Evolutionary conservation across 371 early-diverging fungal genomes (phyloP), one percentile per base, ranked within the genome.

Genomic region (Circinella umbellata): DNA sequence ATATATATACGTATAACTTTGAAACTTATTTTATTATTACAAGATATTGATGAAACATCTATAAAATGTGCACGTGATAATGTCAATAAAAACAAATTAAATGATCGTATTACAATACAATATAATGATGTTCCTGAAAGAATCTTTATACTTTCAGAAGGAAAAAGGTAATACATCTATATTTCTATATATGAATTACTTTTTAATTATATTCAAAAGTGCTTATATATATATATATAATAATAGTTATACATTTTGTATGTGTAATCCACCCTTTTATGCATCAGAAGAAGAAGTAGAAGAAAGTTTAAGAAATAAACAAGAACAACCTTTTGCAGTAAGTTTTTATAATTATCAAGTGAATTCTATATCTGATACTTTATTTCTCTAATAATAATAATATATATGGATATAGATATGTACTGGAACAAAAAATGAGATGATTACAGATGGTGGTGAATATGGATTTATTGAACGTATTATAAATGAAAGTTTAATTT

Each of bases 181-280:
- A 4, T 8, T 49, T n/a, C 39, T 42, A 9, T 9, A 9, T 11
- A 42, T 42, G 42, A 42, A 6, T 42, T 6, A 42, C 42, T 42
- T 42, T 39, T 42, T 42, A 11, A 9, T 42, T 42, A 42, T 11
- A 2, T 27, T 27, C 27, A 0, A 27, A 27, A 27, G 2, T 27
- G 0, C 27, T 27, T 2, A 27, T 27, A 27, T 27, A 27, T 15
- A 47, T 15, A 15, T 15, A 47, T 11, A 47, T n/a, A 47, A 47
- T n/a, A 14, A 42, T 36, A 83, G 80, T 0, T 92, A 83, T 74
- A 73, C 79, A 36, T 91, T 91, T 66, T 79, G 84, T 55, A 90
- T 93, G 90, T 91, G 91, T 72, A 93, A 93, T 66, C 93, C 93
- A 8, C 93, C 93, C 3, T 93, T 93, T 67, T 93, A 89, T 59